Evolutionary conservation across 2,329 filamentous ascomycete species (phyloP), one percentile per base, ranked within the genome.

Genomic region (Apiospora hydei): DNA sequence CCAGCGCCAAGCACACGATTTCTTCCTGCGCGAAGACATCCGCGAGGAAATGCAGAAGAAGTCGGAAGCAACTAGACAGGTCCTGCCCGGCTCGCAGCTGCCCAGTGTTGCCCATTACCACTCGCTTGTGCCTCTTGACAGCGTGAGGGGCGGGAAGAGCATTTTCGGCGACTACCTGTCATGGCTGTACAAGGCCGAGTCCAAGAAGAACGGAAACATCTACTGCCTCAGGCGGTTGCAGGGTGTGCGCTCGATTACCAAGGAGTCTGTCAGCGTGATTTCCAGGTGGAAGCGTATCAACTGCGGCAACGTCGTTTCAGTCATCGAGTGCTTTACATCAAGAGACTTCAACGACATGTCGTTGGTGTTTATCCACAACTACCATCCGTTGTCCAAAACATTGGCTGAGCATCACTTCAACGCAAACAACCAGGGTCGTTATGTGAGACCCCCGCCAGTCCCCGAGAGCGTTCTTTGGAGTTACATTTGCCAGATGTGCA

Each of bases 111-210:
- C 97, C 78, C 92, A 95, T 77, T 98, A 96, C 80, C 95, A 98
- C 82, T 97, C 95, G 4, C 87, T 99, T 14, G 95, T 98, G 11
- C 94, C 96, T 4, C 85, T 99, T 61, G 95, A 98, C 81, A 93
- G 92, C 11, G 92, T 88, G 73, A 90, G 95, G 75, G 95, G 94
- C 81, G 94, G 92, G 76, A 89, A 91, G 4, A 88, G 90, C 16
- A 90, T 93, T 21, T 98, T 98, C 82, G 94, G 95, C 41, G 71
- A 64, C 30, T 97, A 94, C 78, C 90, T 92, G 7, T 98, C 93
- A 77, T 98, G 95, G 94, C 90, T 98, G 0, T 99, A 98, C 85
- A 98, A 98, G 84, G 96, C 95, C 11, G 91, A 92, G 34, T 97
- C 94, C 8, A 92, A 89, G 81, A 96, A 96, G 80, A 96, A 96